These are phyloP conservation scores for Auxenochlorella protothecoides DNA, from an alignment of 139 green algal species.

Conservation along the genomic window DNA sequence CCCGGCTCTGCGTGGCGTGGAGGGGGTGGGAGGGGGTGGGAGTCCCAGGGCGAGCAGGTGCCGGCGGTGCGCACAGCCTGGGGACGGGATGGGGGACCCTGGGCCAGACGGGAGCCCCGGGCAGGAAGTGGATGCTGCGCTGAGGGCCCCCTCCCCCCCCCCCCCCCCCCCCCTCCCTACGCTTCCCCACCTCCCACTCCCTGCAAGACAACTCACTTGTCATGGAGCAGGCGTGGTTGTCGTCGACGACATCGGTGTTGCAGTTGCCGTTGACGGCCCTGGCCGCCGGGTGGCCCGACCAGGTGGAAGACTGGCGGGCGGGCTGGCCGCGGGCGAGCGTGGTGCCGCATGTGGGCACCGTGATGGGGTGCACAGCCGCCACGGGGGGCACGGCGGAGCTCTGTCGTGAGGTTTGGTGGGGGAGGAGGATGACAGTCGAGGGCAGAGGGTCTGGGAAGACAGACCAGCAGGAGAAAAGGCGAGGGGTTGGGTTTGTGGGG, in stretches of 20 bases:
- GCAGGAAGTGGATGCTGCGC: background rate
- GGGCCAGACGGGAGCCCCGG: no score
- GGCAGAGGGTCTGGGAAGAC: background rate
- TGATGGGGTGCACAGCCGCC: background rate
- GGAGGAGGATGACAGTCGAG: background rate
- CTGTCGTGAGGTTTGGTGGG: background rate
- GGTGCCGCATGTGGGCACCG: slow-evolving; percentile 13
- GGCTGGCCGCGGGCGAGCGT: slow-evolving; percentile 4
- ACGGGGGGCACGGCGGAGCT: background rate
- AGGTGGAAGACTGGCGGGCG: slow-evolving; percentile 8
- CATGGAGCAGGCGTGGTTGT: slow-evolving; percentile 4
- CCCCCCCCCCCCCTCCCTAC: no score
- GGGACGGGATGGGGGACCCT: background rate
- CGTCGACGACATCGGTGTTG: background rate
- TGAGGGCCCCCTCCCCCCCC: background rate
- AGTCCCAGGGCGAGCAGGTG: background rate
- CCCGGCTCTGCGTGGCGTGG: background rate
- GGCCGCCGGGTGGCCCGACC: background rate
- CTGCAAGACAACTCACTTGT: slow-evolving; percentile 3
- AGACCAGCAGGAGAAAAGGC: no score
- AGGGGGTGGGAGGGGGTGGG: background rate
- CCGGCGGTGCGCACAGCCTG: background rate
- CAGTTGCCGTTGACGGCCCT: slow-evolving; percentile 18
- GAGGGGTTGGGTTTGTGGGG: no score
- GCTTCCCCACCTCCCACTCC: no score